Conservation (phyloP, 2,329 filamentous ascomycete species). For the Neonectria punicea region DNA sequence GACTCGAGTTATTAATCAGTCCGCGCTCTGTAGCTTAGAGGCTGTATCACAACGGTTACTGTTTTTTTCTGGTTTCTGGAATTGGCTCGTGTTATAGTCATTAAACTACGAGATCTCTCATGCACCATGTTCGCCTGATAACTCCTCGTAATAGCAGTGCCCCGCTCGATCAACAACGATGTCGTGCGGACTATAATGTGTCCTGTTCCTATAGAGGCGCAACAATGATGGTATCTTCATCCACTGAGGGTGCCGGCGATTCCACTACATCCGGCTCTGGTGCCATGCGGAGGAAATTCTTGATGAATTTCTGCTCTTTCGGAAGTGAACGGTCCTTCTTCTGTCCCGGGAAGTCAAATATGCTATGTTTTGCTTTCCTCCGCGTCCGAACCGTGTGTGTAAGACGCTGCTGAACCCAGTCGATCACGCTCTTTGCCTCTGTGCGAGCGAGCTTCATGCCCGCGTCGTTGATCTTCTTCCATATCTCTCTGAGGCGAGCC, state of each 20-base stretch:
- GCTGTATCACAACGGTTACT: constrained; percentile 47
- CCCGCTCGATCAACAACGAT: neutral
- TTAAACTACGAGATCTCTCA: constrained; percentile 36
- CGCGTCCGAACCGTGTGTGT: constrained; percentile 76
- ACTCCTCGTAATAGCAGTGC: neutral
- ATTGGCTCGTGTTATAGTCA: constrained; percentile 40
- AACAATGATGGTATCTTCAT: constrained; percentile 36
- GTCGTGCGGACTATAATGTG: neutral
- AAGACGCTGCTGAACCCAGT: constrained; percentile 79
- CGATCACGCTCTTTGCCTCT: constrained; percentile 80
- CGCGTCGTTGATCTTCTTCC: constrained; percentile 75
- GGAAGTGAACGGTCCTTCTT: constrained; percentile 53
- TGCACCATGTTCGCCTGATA: constrained; percentile 12
- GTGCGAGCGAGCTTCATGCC: constrained; percentile 78
- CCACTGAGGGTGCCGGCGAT: constrained; percentile 6
- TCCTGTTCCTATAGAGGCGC: constrained; percentile 4
- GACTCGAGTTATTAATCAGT: constrained; percentile 42
- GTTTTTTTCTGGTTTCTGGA: constrained; percentile 38
- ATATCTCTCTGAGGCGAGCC: constrained; percentile 65
- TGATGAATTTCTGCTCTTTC: constrained; percentile 62
- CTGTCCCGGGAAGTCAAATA: constrained; percentile 55
- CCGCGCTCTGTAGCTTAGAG: constrained; percentile 48
- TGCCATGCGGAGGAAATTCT: constrained; percentile 54
- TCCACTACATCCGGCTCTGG: constrained; percentile 8
- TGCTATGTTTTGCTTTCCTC: constrained; percentile 62